Percentiles rank a stretch among this genome's conserved stretches.
These are phyloP conservation scores for Aspergillus piperis DNA, from an alignment of 2,329 filamentous ascomycete species.

Conservation along the genomic window DNA sequence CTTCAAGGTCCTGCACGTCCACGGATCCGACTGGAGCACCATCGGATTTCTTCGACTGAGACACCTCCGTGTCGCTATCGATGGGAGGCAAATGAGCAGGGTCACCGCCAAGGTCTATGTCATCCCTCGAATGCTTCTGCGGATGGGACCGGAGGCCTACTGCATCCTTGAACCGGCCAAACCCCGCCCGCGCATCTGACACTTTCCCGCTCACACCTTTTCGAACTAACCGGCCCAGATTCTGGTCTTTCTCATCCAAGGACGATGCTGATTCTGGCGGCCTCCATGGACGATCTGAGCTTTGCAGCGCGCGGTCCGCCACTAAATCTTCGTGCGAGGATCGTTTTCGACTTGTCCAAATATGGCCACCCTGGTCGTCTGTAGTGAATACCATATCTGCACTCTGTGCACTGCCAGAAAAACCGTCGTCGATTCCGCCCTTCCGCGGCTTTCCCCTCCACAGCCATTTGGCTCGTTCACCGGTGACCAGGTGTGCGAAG, in stretches of 20 bases:
- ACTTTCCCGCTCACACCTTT: slow-evolving; percentile 78
- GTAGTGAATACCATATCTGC: slow-evolving; percentile 47
- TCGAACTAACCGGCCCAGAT: slow-evolving; percentile 66
- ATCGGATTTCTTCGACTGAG: slow-evolving; percentile 16
- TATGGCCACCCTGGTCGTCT: slow-evolving; percentile 49
- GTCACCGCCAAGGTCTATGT: slow-evolving; percentile 32
- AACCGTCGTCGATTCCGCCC: slow-evolving; percentile 35
- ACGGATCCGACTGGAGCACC: slow-evolving; percentile 21
- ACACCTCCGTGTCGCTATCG: slow-evolving; percentile 33
- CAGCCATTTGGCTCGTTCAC: slow-evolving; percentile 86
- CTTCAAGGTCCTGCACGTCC: slow-evolving; percentile 21
- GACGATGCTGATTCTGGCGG: slow-evolving; percentile 28
- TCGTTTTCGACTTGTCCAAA: slow-evolving; percentile 47
- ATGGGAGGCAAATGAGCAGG: slow-evolving; percentile 28
- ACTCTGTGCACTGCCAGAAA: slow-evolving; percentile 30
- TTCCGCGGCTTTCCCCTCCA: slow-evolving; percentile 90
- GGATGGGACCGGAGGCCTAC: slow-evolving; percentile 60
- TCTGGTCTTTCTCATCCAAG: slow-evolving; percentile 45
- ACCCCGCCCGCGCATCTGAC: slow-evolving; percentile 76
- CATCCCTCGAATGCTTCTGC: slow-evolving; percentile 41
- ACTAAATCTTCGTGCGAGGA: slow-evolving; percentile 42
- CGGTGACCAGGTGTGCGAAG: slow-evolving; percentile 75
- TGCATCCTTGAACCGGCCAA: slow-evolving; percentile 83
- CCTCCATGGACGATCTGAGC: slow-evolving; percentile 35
- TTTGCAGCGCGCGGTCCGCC: slow-evolving; percentile 31